Percentiles rank a stretch among this genome's conserved stretches.
These are phyloP conservation scores for Vigna hirtella DNA, from an alignment of 306 rosid species.

Conservation along the genomic window DNA sequence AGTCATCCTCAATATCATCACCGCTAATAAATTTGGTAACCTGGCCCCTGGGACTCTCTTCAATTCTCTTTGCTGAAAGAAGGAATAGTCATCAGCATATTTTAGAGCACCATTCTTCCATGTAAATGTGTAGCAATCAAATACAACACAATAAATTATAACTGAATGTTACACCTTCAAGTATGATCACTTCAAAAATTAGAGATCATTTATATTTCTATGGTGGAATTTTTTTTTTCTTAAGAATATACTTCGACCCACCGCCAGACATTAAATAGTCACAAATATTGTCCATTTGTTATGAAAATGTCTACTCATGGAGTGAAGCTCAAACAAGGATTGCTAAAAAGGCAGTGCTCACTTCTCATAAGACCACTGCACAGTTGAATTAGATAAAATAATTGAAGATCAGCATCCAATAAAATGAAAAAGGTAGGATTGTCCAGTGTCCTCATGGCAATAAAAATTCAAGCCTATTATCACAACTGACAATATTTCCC, in stretches of 20 bases:
- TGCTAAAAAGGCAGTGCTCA: constrained; percentile 10
- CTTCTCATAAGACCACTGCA: not conserved
- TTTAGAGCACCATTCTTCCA: constrained; percentile 22
- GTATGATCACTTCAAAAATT: constrained; percentile 9
- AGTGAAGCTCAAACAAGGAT: constrained; percentile 25
- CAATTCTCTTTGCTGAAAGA: constrained; percentile 54
- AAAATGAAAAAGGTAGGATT: constrained; percentile 17
- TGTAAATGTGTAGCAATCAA: not conserved
- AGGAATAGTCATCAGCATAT: constrained; percentile 27
- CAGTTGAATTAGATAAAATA: not conserved
- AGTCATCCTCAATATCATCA: constrained; percentile 91
- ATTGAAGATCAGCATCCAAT: constrained; percentile 16
- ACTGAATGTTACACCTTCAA: not conserved
- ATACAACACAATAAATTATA: constrained; percentile 19
- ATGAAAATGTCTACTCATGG: not conserved
- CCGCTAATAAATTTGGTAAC: constrained; percentile 74
- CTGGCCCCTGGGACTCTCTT: constrained; percentile 55
- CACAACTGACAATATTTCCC: not conserved
- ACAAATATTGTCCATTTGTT: not conserved
- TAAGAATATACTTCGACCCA: not conserved
- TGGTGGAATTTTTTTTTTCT: not conserved
- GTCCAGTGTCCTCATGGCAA: constrained; percentile 4
- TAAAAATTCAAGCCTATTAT: not conserved
- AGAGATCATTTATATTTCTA: not conserved
- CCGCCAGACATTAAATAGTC: constrained; percentile 14